Percentiles rank a stretch among this genome's conserved stretches.
phyloP scores from a whole-genome alignment of 75 land plant species.

The Sequoia sempervirens region DNA sequence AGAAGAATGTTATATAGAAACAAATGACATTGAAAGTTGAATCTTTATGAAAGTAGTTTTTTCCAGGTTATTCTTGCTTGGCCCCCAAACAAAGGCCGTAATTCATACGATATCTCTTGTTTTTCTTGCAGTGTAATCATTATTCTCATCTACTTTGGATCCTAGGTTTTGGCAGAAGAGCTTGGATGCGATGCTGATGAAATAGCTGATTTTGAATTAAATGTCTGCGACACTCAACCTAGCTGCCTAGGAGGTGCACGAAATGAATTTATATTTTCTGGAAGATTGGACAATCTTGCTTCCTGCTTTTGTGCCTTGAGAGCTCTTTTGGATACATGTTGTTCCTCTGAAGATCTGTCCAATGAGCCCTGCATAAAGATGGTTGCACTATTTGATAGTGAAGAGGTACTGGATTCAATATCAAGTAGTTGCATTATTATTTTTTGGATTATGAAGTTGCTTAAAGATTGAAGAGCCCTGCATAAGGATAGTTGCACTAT shows the following conservation, averaged over 20 bases:
- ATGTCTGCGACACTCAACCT: conserved; percentile 94
- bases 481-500: conserved; percentile 89
- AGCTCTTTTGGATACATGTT: conserved; percentile 76
- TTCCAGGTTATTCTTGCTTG: not conserved
- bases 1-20: not conserved
- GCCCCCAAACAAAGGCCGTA: not conserved
- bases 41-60: not conserved
- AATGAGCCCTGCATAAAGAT: conserved; percentile 76
- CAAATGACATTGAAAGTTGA: not conserved
- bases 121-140: not conserved
- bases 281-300: conserved; percentile 91
- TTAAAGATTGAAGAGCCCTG: conserved; percentile 30
- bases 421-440: not conserved
- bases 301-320: conserved; percentile 85
- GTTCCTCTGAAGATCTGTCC: conserved; percentile 36
- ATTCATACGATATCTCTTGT: not conserved
- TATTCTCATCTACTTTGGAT: conserved; percentile 12
- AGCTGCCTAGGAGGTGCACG: conserved; percentile 94
- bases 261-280: conserved; percentile 92
- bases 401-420: conserved; percentile 67
- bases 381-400: conserved; percentile 96
- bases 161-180: conserved; percentile 78
- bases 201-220: conserved; percentile 70
- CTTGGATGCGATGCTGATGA: conserved; percentile 59
- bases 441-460: not conserved